Evolutionary conservation across 2,329 filamentous ascomycete genomes (phyloP).

Genomic region (Pseudocercospora vitis): DNA sequence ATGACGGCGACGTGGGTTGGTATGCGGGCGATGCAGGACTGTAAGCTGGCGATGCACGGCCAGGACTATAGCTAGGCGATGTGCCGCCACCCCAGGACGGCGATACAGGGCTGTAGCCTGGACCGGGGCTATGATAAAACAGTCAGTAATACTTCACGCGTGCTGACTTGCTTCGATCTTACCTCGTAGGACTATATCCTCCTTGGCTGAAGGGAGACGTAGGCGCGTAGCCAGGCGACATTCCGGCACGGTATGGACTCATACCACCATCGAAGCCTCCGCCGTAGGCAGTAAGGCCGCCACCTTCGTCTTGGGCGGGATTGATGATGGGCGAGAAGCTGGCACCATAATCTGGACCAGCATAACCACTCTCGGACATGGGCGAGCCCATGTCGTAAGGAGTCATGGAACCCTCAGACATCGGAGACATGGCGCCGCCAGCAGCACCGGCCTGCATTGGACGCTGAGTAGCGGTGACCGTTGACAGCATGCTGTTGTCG

Average conservation of each 20-base stretch:
- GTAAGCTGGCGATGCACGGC: background rate
- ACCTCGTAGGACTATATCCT: constrained; percentile 31
- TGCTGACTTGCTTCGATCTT: background rate
- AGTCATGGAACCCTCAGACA: constrained; percentile 73
- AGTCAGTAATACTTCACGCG: constrained; percentile 21
- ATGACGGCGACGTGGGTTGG: background rate
- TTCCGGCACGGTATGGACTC: constrained; percentile 66
- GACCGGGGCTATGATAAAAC: constrained; percentile 35
- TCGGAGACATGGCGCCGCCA: constrained; percentile 68
- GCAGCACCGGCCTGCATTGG: constrained; percentile 65
- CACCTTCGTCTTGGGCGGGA: constrained; percentile 60
- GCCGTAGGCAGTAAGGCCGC: constrained; percentile 63
- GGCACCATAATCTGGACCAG: constrained; percentile 62
- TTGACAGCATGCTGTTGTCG: constrained; percentile 93
- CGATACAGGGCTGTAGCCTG: constrained; percentile 41
- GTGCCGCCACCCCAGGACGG: too few relatives aligned
- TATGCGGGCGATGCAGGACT: background rate
- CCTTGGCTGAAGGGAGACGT: constrained; percentile 41
- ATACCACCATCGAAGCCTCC: constrained; percentile 59
- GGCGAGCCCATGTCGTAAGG: constrained; percentile 79
- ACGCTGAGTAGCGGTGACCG: constrained; percentile 72
- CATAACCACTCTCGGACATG: constrained; percentile 59
- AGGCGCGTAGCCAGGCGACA: constrained; percentile 42
- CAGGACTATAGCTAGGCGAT: background rate
- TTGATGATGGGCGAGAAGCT: constrained; percentile 72